Evolutionary conservation across 768 basidiomycete genomes (phyloP).

Genomic region (Xanthoconium purpureum): DNA sequence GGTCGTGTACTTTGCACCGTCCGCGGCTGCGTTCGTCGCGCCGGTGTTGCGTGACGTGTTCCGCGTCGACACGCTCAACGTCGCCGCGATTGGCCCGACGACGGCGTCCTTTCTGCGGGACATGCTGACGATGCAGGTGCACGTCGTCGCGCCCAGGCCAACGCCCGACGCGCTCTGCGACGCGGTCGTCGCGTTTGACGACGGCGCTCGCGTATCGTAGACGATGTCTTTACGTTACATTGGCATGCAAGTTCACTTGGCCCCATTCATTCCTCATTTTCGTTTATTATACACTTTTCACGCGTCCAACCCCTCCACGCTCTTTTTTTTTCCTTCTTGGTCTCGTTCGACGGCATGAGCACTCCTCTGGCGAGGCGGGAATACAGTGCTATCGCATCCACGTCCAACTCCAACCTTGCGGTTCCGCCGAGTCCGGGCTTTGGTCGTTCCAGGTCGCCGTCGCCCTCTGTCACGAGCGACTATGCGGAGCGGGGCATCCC

Average conservation of each 20-base stretch:
- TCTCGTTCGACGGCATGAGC: conserved; percentile 20
- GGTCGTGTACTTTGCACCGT: conserved; percentile 78
- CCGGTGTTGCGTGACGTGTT: conserved; percentile 51
- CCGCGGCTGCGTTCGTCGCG: conserved; percentile 55
- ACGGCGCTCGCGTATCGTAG: conserved; percentile 2
- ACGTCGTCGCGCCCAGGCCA: conserved; percentile 55
- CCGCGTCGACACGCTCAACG: conserved; percentile 23
- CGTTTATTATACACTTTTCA: neutral
- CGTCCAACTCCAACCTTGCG: conserved; percentile 20
- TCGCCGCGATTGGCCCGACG: conserved; percentile 71
- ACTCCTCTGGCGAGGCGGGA: conserved; percentile 25
- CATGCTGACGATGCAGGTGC: conserved; percentile 45
- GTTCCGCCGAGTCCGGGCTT: conserved; percentile 16
- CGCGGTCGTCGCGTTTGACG: conserved; percentile 27
- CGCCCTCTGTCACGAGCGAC: conserved; percentile 18
- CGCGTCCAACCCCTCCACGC: conserved; percentile 16
- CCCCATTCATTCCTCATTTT: conserved; percentile 1
- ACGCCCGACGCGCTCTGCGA: conserved; percentile 48
- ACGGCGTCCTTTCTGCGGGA: conserved; percentile 52
- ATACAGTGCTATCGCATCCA: conserved; percentile 27
- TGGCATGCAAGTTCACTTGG: neutral
- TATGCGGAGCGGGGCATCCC: conserved; percentile 16
- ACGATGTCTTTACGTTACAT: conserved; percentile 11
- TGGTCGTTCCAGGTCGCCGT: conserved; percentile 17
- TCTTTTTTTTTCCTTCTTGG: conserved; percentile 13